A percentile compares a stretch with the other conserved stretches of the same genome.
phyloP scores from a whole-genome alignment of 805 yeast species.

The Wickerhamomyces strasburgensis region DNA sequence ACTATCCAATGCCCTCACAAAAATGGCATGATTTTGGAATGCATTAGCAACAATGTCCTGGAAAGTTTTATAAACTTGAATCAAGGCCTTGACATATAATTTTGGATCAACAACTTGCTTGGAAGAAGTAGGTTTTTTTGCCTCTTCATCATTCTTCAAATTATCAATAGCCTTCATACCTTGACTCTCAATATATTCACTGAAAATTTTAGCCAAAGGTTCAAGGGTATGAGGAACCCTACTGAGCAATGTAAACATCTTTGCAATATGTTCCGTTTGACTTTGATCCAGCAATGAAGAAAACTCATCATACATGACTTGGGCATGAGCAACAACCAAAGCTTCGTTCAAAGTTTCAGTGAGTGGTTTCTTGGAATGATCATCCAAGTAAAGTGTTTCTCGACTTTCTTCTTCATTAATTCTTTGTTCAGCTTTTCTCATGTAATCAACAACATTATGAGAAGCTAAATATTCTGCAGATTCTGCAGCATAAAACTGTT shows the following conservation, averaged over 20 bases:
- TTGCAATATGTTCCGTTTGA: slow-evolving; percentile 65
- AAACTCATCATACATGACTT: slow-evolving; percentile 72
- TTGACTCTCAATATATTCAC: slow-evolving; percentile 62
- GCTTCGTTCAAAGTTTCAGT: slow-evolving; percentile 71
- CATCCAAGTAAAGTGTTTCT: slow-evolving; percentile 76
- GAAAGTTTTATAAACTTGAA: slow-evolving; percentile 65
- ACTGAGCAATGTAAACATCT: slow-evolving; percentile 70
- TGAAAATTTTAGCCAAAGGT: slow-evolving; percentile 70
- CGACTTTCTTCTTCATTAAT: slow-evolving; percentile 79
- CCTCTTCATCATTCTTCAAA: slow-evolving; percentile 29
- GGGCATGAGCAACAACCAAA: slow-evolving; percentile 75
- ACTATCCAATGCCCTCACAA: slow-evolving; percentile 81
- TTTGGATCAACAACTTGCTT: slow-evolving; percentile 53
- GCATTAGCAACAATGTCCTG: slow-evolving; percentile 58
- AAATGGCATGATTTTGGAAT: slow-evolving; percentile 68
- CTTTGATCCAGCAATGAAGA: slow-evolving; percentile 67
- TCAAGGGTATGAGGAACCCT: slow-evolving; percentile 77
- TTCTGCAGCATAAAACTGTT: slow-evolving; percentile 63
- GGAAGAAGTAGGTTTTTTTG: slow-evolving; percentile 29
- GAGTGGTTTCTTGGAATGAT: slow-evolving; percentile 73
- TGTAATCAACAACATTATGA: slow-evolving; percentile 85
- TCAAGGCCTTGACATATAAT: slow-evolving; percentile 70
- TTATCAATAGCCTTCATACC: slow-evolving; percentile 60
- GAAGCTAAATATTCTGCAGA: slow-evolving; percentile 58
- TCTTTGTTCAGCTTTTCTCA: slow-evolving; percentile 78